These are phyloP conservation scores for Saccharomyces hybrid DNA, from an alignment of 1,139 yeast genomes.

Conservation along the genomic window DNA sequence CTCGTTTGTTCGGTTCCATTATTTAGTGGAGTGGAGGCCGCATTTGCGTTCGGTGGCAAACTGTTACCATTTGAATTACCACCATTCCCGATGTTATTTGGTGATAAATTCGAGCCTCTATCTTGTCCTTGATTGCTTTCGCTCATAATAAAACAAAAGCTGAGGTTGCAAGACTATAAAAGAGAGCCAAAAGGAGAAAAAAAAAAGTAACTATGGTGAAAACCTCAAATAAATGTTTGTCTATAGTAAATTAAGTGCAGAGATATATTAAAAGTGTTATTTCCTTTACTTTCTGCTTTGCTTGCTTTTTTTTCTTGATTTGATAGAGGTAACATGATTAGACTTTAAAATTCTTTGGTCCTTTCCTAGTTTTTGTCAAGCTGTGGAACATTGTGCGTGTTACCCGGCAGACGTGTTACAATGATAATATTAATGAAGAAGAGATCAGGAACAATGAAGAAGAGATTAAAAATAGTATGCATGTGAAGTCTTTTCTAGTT, in stretches of 20 bases:
- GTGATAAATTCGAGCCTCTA: not conserved
- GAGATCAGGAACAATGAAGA: not conserved
- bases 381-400: too few relatives aligned
- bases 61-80: not conserved
- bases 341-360: too few relatives aligned
- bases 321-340: too few relatives aligned
- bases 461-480: not conserved
- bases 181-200: not conserved
- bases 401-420: too few relatives aligned
- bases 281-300: not conserved
- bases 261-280: not conserved
- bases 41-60: too few relatives aligned
- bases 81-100: not conserved
- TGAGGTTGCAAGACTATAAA: not conserved
- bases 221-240: not conserved
- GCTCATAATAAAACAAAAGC: not conserved
- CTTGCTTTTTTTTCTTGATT: too few relatives aligned
- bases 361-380: not conserved
- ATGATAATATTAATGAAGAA: not conserved
- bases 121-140: not conserved
- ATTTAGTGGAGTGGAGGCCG: not conserved
- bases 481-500: not conserved
- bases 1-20: slow-evolving; percentile 14
- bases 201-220: not conserved
- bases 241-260: not conserved